Conservation (phyloP, 495 filamentous ascomycete species). For the Aspergillus olivimuriae region DNA sequence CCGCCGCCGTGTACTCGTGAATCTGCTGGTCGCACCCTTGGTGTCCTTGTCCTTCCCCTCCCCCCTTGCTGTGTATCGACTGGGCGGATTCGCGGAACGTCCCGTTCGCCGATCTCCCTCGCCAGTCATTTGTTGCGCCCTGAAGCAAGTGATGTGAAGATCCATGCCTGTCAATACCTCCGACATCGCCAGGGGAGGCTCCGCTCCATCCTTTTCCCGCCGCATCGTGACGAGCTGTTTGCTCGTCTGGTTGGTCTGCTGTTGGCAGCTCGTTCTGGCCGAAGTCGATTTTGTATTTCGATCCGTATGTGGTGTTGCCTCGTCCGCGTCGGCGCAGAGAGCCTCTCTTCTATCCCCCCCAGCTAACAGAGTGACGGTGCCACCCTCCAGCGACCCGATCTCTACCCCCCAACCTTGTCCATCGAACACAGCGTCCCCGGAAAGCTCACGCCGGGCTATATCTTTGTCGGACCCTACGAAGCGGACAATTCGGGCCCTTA, state of each 20-base stretch:
- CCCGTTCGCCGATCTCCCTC: not conserved
- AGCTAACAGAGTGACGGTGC: too few relatives aligned
- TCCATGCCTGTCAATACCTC: conserved; percentile 14
- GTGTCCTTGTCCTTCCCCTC: too few relatives aligned
- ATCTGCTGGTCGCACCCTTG: too few relatives aligned
- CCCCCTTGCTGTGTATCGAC: too few relatives aligned
- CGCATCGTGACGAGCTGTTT: not conserved
- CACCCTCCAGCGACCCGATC: conserved; percentile 32
- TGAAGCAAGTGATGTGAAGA: conserved; percentile 18
- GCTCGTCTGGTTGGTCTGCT: conserved; percentile 4
- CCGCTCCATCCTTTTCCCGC: conserved; percentile 5
- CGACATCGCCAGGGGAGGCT: conserved; percentile 7
- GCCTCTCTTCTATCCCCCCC: too few relatives aligned
- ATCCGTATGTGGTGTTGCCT: conserved; percentile 19
- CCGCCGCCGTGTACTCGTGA: too few relatives aligned
- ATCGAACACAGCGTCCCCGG: conserved; percentile 22
- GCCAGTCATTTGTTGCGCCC: too few relatives aligned
- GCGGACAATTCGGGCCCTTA: conserved; percentile 36
- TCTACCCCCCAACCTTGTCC: conserved; percentile 29
- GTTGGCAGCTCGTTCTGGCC: conserved; percentile 3
- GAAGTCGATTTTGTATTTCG: conserved; percentile 14
- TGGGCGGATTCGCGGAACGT: not conserved
- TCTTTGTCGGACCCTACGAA: conserved; percentile 39
- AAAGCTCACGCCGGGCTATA: conserved; percentile 36
- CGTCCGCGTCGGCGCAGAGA: too few relatives aligned